Evolutionary conservation across 2,329 filamentous ascomycete genomes (phyloP).

Genomic region (Calonectria ilicicola): DNA sequence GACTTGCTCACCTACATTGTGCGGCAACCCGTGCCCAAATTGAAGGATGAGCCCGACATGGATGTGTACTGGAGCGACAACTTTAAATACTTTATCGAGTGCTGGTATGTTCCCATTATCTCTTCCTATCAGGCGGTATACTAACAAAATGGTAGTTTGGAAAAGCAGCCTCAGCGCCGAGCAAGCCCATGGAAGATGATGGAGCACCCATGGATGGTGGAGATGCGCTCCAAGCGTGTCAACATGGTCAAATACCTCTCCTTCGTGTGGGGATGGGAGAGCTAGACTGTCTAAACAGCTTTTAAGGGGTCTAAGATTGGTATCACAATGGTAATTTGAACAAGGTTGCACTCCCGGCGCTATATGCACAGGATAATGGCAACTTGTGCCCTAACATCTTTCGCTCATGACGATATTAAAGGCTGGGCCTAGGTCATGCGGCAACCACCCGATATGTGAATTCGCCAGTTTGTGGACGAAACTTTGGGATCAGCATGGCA

Average conservation of each 20-base stretch:
- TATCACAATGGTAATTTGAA: constrained; percentile 24
- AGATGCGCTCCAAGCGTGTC: constrained; percentile 95
- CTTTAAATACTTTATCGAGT: constrained; percentile 99
- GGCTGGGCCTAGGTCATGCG: constrained; percentile 35
- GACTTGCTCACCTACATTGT: constrained; percentile 98
- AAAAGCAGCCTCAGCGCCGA: constrained; percentile 89
- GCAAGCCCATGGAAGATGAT: constrained; percentile 99
- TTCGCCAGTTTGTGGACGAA: background rate
- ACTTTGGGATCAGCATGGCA: constrained; percentile 5
- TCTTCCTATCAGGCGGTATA: background rate
- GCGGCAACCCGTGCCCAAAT: constrained; percentile 90
- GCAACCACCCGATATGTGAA: constrained; percentile 12
- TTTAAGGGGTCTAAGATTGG: constrained; percentile 22
- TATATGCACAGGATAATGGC: constrained; percentile 17
- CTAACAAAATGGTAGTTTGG: constrained; percentile 72
- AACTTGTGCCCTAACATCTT: constrained; percentile 14
- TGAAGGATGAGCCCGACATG: constrained; percentile 93
- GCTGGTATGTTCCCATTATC: constrained; percentile 78
- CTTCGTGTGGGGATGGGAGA: constrained; percentile 96
- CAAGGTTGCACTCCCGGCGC: constrained; percentile 18
- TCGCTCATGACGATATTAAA: constrained; percentile 28
- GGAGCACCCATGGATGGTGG: constrained; percentile 98
- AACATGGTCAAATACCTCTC: constrained; percentile 96
- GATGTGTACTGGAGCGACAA: constrained; percentile 95
- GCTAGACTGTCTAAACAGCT: constrained; percentile 36